Evolutionary conservation across 2,329 filamentous ascomycete species (phyloP).

Genomic region (Aspergillus chevalieri): DNA sequence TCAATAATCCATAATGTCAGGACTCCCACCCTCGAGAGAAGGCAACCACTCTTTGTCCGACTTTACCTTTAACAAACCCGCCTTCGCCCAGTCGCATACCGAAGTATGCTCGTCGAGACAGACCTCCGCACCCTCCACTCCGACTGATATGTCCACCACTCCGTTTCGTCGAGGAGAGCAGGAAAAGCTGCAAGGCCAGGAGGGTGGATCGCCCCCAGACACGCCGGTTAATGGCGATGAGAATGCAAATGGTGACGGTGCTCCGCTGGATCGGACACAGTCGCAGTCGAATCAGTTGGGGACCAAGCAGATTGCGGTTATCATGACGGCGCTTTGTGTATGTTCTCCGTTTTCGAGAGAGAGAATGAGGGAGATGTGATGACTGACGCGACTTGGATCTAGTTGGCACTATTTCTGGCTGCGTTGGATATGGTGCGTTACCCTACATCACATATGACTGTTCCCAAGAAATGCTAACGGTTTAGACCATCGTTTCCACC

Average conservation of each 20-base stretch:
- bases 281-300: slow-evolving; percentile 36
- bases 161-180: not conserved
- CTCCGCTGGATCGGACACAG: slow-evolving; percentile 24
- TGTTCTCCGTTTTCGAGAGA: slow-evolving; percentile 4
- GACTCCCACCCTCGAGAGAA: not conserved
- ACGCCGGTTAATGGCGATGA: slow-evolving; percentile 4
- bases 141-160: not conserved
- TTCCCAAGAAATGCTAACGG: slow-evolving; percentile 1
- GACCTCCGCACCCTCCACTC: not conserved
- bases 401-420: slow-evolving; percentile 55
- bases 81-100: not conserved
- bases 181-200: not conserved
- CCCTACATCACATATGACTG: not conserved
- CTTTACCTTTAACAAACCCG: not conserved
- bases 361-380: slow-evolving; percentile 6
- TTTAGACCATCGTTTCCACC: slow-evolving; percentile 40
- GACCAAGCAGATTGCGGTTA: slow-evolving; percentile 35
- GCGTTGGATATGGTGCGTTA: slow-evolving; percentile 51
- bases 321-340: slow-evolving; percentile 39
- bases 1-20: not conserved
- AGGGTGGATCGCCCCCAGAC: not conserved
- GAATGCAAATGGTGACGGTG: slow-evolving; percentile 9
- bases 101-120: not conserved
- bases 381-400: slow-evolving; percentile 1
- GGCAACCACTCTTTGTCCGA: not conserved